Percentiles rank a stretch among this genome's conserved stretches.
phyloP scores from a whole-genome alignment of 1,284 basidiomycete genomes.

The Lentinula novae-zelandiae region DNA sequence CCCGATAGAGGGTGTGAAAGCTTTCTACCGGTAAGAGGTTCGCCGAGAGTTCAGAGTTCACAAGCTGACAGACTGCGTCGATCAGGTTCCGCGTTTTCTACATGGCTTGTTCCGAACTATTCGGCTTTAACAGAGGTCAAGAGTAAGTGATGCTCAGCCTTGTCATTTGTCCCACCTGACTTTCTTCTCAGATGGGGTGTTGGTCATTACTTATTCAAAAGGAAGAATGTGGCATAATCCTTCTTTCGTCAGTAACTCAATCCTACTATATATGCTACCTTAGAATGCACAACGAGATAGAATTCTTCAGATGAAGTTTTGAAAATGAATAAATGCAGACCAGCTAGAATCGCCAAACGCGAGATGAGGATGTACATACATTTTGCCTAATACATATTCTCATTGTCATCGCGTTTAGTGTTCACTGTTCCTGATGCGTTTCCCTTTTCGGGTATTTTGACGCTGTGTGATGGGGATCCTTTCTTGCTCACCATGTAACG shows the following conservation, averaged over 20 bases:
- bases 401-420: no score
- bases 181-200: constrained; percentile 19
- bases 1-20: constrained; percentile 54
- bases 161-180: neutral
- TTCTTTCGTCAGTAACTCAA: neutral
- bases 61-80: neutral
- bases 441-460: neutral
- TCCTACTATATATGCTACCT: no score
- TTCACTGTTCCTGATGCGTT: neutral
- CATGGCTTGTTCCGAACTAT: constrained; percentile 74
- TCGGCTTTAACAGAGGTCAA: constrained; percentile 63
- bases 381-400: no score
- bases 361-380: no score
- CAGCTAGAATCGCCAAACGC: no score
- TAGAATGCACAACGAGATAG: no score
- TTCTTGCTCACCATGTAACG: no score
- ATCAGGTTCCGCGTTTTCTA: constrained; percentile 69
- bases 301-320: no score
- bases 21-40: constrained; percentile 47
- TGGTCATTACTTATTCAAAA: constrained; percentile 22
- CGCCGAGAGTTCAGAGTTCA: neutral
- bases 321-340: no score
- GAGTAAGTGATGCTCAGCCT: constrained; percentile 39
- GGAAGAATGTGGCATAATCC: neutral
- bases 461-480: neutral